Conservation (phyloP, 2,329 filamentous ascomycete species). For the Hypocrella siamensis region DNA sequence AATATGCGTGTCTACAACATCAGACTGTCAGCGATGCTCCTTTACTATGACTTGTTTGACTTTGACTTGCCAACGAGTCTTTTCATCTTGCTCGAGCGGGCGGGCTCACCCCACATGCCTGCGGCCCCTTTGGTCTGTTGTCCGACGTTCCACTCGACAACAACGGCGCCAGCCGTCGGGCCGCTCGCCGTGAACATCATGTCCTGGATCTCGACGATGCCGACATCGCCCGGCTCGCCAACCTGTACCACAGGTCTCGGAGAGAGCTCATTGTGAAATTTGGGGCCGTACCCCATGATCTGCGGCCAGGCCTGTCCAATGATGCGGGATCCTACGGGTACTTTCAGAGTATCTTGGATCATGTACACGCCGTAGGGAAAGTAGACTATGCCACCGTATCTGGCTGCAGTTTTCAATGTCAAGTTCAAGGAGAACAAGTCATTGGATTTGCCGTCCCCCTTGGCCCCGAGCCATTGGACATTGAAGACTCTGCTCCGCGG, state of each 20-base stretch:
- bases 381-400: slow-evolving; percentile 13
- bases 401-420: slow-evolving; percentile 19
- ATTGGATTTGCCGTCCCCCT: slow-evolving; percentile 22
- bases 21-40: too few relatives aligned
- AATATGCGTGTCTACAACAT: too few relatives aligned
- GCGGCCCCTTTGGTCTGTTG: too few relatives aligned
- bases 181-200: slow-evolving; percentile 35
- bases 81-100: too few relatives aligned
- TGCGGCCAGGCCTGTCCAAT: slow-evolving; percentile 39
- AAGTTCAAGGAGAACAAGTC: slow-evolving; percentile 21
- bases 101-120: too few relatives aligned
- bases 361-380: slow-evolving; percentile 14
- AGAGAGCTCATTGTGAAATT: slow-evolving; percentile 25
- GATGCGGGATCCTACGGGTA: slow-evolving; percentile 27
- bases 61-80: too few relatives aligned
- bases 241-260: slow-evolving; percentile 34
- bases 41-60: too few relatives aligned
- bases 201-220: slow-evolving; percentile 33
- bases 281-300: slow-evolving; percentile 28
- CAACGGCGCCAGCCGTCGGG: slow-evolving; percentile 20
- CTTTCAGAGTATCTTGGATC: slow-evolving; percentile 11
- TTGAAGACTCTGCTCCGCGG: too few relatives aligned
- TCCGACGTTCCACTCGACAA: too few relatives aligned
- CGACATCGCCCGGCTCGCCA: slow-evolving; percentile 31
- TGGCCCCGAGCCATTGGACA: too few relatives aligned